Conservation (phyloP, 805 yeast species). For the Pichia membranifaciens region DNA sequence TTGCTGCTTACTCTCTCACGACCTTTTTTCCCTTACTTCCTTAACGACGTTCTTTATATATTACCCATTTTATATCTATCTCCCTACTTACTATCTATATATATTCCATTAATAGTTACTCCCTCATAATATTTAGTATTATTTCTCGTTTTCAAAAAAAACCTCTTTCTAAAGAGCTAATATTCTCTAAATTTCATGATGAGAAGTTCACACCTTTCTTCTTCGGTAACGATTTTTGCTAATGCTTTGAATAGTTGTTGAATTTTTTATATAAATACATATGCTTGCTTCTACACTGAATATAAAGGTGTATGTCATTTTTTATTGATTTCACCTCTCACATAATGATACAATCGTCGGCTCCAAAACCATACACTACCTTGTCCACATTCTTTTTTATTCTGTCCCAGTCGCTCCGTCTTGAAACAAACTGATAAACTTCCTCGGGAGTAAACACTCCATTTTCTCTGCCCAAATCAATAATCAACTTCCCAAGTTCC, state of each 20-base stretch:
- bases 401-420: slow-evolving; percentile 79
- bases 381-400: slow-evolving; percentile 81
- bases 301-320: neutral
- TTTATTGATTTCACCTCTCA: slow-evolving; percentile 18
- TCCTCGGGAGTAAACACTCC: slow-evolving; percentile 92
- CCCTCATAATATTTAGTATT: neutral
- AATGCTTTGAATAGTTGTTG: no score
- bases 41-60: neutral
- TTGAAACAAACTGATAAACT: slow-evolving; percentile 83
- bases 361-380: slow-evolving; percentile 88
- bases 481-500: slow-evolving; percentile 75
- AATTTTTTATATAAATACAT: no score
- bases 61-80: no score
- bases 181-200: no score
- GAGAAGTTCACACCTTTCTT: no score
- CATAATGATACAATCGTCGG: slow-evolving; percentile 66
- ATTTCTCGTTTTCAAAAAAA: no score
- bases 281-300: no score
- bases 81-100: no score
- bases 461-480: slow-evolving; percentile 78
- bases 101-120: no score
- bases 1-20: neutral
- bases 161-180: no score
- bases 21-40: neutral
- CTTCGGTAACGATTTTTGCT: neutral